A percentile compares a stretch with the other conserved stretches of the same genome.
These are phyloP conservation scores for Mychonastes homosphaera DNA, from an alignment of 139 green algal species.

Conservation along the genomic window DNA sequence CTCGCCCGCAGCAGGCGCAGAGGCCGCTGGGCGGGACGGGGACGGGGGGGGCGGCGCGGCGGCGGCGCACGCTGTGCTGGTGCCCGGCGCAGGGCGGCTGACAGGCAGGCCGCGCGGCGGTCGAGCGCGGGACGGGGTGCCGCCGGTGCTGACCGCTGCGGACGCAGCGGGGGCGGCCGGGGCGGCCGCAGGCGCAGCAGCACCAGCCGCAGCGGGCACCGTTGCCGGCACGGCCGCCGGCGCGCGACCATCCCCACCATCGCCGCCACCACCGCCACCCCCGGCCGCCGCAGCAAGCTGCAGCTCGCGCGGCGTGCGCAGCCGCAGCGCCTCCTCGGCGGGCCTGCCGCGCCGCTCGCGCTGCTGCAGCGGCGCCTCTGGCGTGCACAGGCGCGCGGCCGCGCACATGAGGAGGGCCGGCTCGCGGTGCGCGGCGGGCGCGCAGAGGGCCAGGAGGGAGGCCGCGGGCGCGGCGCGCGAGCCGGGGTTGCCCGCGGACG, in stretches of 20 bases:
- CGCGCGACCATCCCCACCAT: too few species aligned
- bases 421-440: slow-evolving; percentile 47
- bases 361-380: slow-evolving; percentile 22
- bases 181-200: background rate
- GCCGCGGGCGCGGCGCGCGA: slow-evolving; percentile 3
- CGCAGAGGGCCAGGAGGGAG: slow-evolving; percentile 44
- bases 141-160: background rate
- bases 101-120: too few species aligned
- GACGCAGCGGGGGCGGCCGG: background rate
- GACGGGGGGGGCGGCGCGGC: too few species aligned
- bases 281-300: background rate
- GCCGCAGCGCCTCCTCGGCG: background rate
- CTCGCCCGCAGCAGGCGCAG: background rate
- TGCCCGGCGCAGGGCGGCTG: too few species aligned
- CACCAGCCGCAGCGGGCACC: background rate
- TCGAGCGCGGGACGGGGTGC: too few species aligned
- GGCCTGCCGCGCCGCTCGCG: background rate
- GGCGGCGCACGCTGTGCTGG: too few species aligned
- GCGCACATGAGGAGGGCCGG: slow-evolving; percentile 68
- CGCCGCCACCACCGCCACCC: background rate
- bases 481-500: too few species aligned
- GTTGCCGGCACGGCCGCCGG: too few species aligned
- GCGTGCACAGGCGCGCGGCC: slow-evolving; percentile 37
- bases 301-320: background rate
- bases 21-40: background rate